These are phyloP conservation scores for Penicillium coprophilum DNA, from an alignment of 495 filamentous ascomycete genomes.

Conservation along the genomic window DNA sequence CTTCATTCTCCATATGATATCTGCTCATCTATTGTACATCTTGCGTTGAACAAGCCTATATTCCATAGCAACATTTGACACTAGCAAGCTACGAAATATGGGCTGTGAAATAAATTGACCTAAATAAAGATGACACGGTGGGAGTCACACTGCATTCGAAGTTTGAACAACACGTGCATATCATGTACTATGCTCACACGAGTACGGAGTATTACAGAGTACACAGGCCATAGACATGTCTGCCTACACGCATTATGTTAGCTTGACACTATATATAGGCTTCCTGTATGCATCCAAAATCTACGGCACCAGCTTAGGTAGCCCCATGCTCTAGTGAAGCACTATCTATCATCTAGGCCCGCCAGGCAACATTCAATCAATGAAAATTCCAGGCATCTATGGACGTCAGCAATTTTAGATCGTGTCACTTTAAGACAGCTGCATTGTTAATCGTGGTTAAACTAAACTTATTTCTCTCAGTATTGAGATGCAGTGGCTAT, in stretches of 20 bases:
- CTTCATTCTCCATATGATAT: neutral
- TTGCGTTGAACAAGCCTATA: neutral
- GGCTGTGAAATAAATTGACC: neutral
- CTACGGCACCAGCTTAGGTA: neutral
- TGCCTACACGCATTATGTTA: neutral
- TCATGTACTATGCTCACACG: neutral
- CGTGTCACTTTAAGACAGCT: slow-evolving; percentile 6
- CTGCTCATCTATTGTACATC: neutral
- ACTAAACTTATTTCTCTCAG: neutral
- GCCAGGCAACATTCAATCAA: neutral
- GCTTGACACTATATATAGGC: neutral
- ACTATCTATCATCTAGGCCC: neutral
- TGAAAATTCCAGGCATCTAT: neutral
- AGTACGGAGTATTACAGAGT: neutral
- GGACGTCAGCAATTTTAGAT: neutral
- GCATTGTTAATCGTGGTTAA: neutral
- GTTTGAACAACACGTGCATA: neutral
- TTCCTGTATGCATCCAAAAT: neutral
- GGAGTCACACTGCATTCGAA: neutral
- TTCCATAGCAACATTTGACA: neutral
- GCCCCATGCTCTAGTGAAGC: neutral
- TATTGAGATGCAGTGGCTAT: neutral
- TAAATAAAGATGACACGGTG: neutral
- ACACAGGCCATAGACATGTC: neutral
- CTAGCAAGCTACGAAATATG: neutral